Evolutionary conservation across 345 rosid species (phyloP).

Genomic region (Noccaea bulbosa): DNA sequence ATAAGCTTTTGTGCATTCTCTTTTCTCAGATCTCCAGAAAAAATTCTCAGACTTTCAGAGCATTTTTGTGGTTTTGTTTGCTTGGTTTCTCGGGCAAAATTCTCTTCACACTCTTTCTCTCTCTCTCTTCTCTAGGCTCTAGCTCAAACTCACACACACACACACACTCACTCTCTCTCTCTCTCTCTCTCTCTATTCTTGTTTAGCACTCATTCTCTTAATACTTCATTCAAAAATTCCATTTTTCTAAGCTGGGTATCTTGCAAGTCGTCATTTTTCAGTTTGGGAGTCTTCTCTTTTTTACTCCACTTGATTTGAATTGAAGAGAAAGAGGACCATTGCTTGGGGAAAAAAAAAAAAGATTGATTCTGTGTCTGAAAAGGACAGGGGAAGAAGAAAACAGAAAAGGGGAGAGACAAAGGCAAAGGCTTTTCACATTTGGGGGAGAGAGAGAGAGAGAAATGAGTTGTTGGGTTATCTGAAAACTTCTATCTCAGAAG

Average conservation of each 20-base stretch:
- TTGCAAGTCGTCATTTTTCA: constrained; percentile 43
- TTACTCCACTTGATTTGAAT: constrained; percentile 17
- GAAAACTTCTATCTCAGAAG: constrained; percentile 33
- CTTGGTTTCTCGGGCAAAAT: constrained; percentile 58
- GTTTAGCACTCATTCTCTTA: constrained; percentile 45
- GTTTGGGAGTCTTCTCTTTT: constrained; percentile 47
- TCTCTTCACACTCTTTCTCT: constrained; percentile 39
- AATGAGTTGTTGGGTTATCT: constrained; percentile 45
- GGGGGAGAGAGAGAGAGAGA: constrained; percentile 30
- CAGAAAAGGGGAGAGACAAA: constrained; percentile 8
- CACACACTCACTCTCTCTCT: constrained; percentile 20
- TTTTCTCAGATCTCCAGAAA: constrained; percentile 88
- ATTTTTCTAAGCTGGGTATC: constrained; percentile 32
- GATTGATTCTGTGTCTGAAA: constrained; percentile 41
- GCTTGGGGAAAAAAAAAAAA: constrained; percentile 27
- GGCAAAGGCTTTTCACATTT: constrained; percentile 36
- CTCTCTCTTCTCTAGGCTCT: not conserved
- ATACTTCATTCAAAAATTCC: constrained; percentile 38
- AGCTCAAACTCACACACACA: not conserved
- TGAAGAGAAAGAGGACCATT: constrained; percentile 10
- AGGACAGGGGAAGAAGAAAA: constrained; percentile 40
- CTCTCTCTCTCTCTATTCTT: constrained; percentile 20
- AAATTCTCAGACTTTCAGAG: constrained; percentile 62
- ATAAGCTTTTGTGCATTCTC: constrained; percentile 27
- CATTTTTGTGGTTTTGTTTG: constrained; percentile 41